Evolutionary conservation across 371 early-diverging fungal genomes (phyloP), one percentile per base, ranked within the genome.

Genomic region (Conidiobolus incongruus): DNA sequence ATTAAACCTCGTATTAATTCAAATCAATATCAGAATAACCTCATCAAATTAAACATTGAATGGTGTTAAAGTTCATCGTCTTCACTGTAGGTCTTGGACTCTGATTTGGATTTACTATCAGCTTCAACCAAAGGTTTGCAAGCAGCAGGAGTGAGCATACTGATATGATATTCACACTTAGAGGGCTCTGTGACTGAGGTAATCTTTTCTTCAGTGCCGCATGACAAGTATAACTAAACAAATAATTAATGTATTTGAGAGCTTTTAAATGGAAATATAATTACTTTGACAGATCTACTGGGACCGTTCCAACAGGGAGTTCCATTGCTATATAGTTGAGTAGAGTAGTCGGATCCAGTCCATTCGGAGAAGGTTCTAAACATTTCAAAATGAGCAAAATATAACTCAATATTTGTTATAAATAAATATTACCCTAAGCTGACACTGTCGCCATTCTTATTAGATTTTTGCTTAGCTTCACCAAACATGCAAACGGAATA

Each of bases 251-350:
- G 35, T 17, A 38, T n/a, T 23, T 22, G 7, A n/a, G 37, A 30
- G 21, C 2, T 13, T 7, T 7, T 16, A 30, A 11, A 24, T 8
- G 20, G 2, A 2, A 16, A 8, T 13, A 15, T 22, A 39, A 20
- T 21, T 34, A 73, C 70, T 40, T 53, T 59, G 15, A 72, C 58
- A 1, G 77, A 76, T 36, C 95, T 68, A 26, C 72, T 65, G 0
- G 92, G 93, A 0, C 92, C 95, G 48, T 90, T 84, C 93, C 95
- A 92, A 61, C 95, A 94, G 38, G 65, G 61, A 3, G 65, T 56
- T 26, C 95, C 95, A 35, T 67, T 61, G 7, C 52, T 56, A 52
- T 80, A 87, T 36, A 55, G 45, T 49, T 80, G 84, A 21, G 56
- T 45, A 7, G 44, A 48, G 45, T 80, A 75, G 29, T 58, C 19